These are phyloP conservation scores for Coemansia sp. DNA, from an alignment of 192 early-diverging fungal species.

Conservation along the genomic window DNA sequence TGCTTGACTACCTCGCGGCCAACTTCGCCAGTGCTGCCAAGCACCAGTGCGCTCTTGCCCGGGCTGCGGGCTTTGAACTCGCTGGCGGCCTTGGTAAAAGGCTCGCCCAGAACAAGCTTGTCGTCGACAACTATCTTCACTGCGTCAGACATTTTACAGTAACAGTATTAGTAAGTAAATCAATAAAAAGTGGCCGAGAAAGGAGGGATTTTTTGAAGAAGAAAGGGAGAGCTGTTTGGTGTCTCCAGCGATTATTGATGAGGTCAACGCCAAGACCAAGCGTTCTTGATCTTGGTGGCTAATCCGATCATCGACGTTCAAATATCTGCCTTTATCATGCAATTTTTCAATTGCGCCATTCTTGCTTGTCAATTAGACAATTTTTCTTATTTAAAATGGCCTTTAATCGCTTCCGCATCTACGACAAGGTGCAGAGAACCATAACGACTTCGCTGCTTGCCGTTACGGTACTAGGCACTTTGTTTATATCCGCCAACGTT, in stretches of 20 bases:
- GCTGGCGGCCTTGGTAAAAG: constrained; percentile 25
- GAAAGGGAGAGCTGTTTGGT: not conserved
- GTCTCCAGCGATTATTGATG: not conserved
- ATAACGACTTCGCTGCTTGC: constrained; percentile 23
- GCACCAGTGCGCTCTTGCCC: constrained; percentile 32
- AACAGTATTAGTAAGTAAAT: not conserved
- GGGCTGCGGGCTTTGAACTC: constrained; percentile 28
- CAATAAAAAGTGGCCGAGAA: not conserved
- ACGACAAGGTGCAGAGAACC: constrained; percentile 37
- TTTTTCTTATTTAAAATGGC: constrained; percentile 18
- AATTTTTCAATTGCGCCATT: not conserved
- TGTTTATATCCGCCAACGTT: constrained; percentile 38
- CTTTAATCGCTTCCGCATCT: constrained; percentile 49
- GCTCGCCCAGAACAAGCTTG: constrained; percentile 17
- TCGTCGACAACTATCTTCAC: constrained; percentile 27
- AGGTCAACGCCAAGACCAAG: not conserved
- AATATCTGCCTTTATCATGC: not conserved
- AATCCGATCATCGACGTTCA: not conserved
- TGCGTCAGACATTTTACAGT: constrained; percentile 3
- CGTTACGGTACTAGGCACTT: constrained; percentile 26
- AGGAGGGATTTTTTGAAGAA: not conserved
- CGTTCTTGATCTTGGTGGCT: too few relatives aligned
- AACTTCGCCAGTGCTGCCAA: constrained; percentile 51
- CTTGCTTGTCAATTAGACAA: not conserved
- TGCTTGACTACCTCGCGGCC: constrained; percentile 51